Evolutionary conservation across 2,329 filamentous ascomycete genomes (phyloP), one percentile per base, ranked within the genome.

Genomic region (Plenodomus lindquistii): DNA sequence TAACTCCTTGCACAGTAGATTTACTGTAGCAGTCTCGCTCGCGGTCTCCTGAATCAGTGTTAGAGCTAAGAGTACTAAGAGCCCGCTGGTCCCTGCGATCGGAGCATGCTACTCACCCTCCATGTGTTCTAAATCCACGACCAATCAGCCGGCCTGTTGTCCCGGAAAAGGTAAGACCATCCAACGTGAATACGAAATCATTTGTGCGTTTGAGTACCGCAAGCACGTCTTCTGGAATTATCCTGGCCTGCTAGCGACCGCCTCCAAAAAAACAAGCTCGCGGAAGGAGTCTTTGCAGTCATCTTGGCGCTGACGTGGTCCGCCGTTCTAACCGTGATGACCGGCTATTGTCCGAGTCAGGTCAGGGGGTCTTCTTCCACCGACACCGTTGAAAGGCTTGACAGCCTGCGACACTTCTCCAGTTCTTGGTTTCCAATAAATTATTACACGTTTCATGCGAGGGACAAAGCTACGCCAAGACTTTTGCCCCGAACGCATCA

Each of bases 251-350:
- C 40, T 42, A 50, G 42, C 37, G 6, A 34, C 29, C 46, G 40
- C 50, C 45, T 19, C 43, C 27, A 17, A 21, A 22, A n/a, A 46
- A 46, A 42, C 50, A 51, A 51, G 37, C 48, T 44, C 42, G 45
- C 52, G 44, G 52, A 43, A 46, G 42, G 44, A 41, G 27, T 49
- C 37, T 35, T 42, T 31, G 31, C 22, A 15, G 40, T 41, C 10
- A 3, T 3, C 51, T 57, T 52, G 54, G 54, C 52, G 48, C 54
- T 54, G 42, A 56, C 46, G 51, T 44, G 48, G 44, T 48, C n/a
- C 41, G 36, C 48, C 48, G 51, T 42, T 54, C 20, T 52, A 54
- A 35, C 48, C 48, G 51, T 42, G 52, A 17, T 52, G 52, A 35
- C 48, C 48, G 48, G 37, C 22, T 38, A 40, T 18, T 16, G 40